Evolutionary conservation across 352 stramenopile genomes (phyloP), one percentile per base, ranked within the genome.

Genomic region (Globisporangium acanthophoron): DNA sequence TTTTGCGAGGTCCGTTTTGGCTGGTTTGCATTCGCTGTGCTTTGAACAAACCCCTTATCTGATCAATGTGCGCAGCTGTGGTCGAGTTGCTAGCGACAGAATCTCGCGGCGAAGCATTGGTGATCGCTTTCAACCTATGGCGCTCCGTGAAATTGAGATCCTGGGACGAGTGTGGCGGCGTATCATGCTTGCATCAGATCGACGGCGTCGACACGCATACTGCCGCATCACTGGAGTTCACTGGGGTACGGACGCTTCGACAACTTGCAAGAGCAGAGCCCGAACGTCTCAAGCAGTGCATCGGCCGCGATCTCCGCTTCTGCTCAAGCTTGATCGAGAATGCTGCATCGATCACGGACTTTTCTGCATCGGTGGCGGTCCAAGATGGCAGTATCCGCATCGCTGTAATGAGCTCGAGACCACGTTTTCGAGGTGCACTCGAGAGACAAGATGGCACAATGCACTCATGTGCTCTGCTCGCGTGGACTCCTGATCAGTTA

Each of bases 161-260:
- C 4, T 78, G 70, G 70, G 59, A 65, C 54, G 61, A 74, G 44
- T 47, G 37, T 4, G 52, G 52, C n/a, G 56, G 61, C 3, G 18
- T 37, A n/a, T 47, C 44, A 1, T 57, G 46, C 29, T 47, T 78
- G 3, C 60, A 54, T 20, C 65, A 72, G 58, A 13, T 77, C 13
- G 9, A 55, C 33, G 49, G 52, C n/a, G 35, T 74, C 15, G 59
- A 71, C 20, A 4, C 33, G 12, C n/a, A 47, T 15, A 56, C 58
- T 27, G 54, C 60, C 21, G 51, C 56, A n/a, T 57, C 61, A 2
- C 49, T 78, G 18, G 59, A 64, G 54, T 74, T 66, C 33, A 67
- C 67, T 40, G 70, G 70, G 1, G 59, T 78, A 29, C 53, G 57
- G 6, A 59, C 65, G 9, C 62, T 78, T 46, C 45, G 54, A 3